Evolutionary conservation across 768 basidiomycete species (phyloP).

Genomic region (Tulasnella sp.): DNA sequence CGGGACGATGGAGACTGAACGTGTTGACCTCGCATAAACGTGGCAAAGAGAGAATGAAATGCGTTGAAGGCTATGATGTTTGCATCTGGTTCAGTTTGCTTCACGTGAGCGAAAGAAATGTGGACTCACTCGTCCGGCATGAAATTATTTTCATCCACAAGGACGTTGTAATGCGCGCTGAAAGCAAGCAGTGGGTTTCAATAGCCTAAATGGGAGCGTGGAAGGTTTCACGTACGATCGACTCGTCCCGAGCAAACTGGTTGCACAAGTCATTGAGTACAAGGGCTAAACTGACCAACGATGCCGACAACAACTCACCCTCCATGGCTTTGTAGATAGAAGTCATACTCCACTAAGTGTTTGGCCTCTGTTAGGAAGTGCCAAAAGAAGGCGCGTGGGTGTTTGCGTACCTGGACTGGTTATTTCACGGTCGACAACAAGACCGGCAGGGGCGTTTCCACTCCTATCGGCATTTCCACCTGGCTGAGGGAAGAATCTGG

Average conservation of each 20-base stretch:
- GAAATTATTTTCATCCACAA: constrained; percentile 5
- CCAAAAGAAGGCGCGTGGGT: constrained; percentile 23
- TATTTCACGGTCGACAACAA: constrained; percentile 53
- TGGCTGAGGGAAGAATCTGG: constrained; percentile 43
- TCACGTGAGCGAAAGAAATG: background rate
- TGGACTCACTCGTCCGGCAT: constrained; percentile 27
- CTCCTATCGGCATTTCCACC: constrained; percentile 49
- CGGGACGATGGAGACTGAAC: constrained; percentile 13
- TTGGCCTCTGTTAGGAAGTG: constrained; percentile 36
- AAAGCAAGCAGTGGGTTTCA: background rate
- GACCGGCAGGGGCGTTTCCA: constrained; percentile 69
- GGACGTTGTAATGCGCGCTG: constrained; percentile 11
- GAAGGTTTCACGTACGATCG: background rate
- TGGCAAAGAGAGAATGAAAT: constrained; percentile 16
- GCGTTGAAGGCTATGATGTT: background rate
- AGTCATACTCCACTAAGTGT: constrained; percentile 69
- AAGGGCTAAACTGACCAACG: background rate
- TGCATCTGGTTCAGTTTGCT: background rate
- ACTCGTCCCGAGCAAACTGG: background rate
- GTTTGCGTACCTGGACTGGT: background rate
- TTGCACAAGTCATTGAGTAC: background rate
- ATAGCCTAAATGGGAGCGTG: background rate
- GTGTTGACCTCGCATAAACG: constrained; percentile 10
- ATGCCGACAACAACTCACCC: constrained; percentile 31
- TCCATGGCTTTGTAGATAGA: constrained; percentile 68